Percentiles rank a stretch among this genome's conserved stretches.
Conservation (phyloP, 352 stramenopile genomes). For the Discostella stelligera region DNA sequence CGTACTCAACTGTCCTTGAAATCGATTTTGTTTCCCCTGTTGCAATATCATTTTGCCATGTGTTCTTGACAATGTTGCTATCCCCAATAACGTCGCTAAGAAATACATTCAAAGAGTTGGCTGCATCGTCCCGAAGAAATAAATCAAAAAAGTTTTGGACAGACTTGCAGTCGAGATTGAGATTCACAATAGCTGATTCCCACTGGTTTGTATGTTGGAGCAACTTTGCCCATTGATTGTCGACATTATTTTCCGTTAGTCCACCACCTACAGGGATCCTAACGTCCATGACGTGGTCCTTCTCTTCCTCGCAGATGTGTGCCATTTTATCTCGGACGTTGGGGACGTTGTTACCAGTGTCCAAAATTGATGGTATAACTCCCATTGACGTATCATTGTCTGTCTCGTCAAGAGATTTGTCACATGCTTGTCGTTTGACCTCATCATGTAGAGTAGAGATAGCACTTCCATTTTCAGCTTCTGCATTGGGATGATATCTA, state of each 20-base stretch:
- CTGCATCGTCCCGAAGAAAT: slow-evolving; percentile 60
- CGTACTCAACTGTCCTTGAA: slow-evolving; percentile 32
- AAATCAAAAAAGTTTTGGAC: slow-evolving; percentile 53
- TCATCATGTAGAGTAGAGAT: neutral
- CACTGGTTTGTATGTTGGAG: slow-evolving; percentile 17
- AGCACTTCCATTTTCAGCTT: slow-evolving; percentile 2
- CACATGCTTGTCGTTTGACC: neutral
- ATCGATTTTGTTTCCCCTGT: slow-evolving; percentile 22
- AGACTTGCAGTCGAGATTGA: slow-evolving; percentile 40
- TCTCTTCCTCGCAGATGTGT: slow-evolving; percentile 24
- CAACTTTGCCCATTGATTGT: slow-evolving; percentile 22
- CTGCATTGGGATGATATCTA: slow-evolving; percentile 16
- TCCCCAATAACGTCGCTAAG: slow-evolving; percentile 30
- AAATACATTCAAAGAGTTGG: slow-evolving; percentile 50
- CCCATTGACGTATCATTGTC: slow-evolving; percentile 12
- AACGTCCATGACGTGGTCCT: slow-evolving; percentile 7
- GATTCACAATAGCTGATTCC: slow-evolving; percentile 28
- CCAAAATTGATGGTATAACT: neutral
- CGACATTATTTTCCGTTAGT: slow-evolving; percentile 12
- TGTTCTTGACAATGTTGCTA: slow-evolving; percentile 26
- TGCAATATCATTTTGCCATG: slow-evolving; percentile 26
- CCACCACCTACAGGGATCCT: slow-evolving; percentile 11
- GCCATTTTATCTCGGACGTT: slow-evolving; percentile 9
- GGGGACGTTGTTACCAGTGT: neutral
- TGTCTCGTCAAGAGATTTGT: slow-evolving; percentile 19